Percentiles rank a stretch among this genome's conserved stretches.
phyloP scores from a whole-genome alignment of 2,329 filamentous ascomycete species.

The Cadophora sp. region DNA sequence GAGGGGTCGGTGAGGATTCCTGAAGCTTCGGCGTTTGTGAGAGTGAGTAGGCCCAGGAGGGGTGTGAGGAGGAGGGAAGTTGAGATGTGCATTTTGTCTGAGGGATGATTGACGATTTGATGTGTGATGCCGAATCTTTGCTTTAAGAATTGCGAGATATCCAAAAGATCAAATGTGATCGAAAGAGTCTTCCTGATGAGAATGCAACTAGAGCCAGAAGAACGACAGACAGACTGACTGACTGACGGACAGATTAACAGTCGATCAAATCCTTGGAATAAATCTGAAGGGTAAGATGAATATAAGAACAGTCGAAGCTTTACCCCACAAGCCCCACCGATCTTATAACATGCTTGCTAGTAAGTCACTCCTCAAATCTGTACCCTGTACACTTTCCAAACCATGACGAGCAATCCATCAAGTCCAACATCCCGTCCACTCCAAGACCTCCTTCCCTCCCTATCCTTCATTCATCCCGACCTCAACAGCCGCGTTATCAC shows the following conservation, averaged over 20 bases:
- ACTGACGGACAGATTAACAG: background rate
- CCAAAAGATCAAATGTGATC: no score
- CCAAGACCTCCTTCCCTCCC: no score
- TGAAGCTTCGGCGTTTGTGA: background rate
- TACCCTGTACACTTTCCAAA: background rate
- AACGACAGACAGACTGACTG: background rate
- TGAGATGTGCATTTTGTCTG: background rate
- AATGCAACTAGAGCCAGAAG: background rate
- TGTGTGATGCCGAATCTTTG: no score
- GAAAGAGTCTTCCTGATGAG: no score
- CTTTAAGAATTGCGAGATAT: no score
- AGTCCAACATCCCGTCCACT: background rate
- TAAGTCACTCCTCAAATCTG: background rate
- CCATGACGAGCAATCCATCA: no score
- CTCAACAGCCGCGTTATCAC: background rate
- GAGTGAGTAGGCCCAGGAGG: background rate
- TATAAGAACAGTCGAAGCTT: background rate
- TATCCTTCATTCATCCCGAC: background rate
- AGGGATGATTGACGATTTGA: no score
- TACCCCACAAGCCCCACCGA: background rate
- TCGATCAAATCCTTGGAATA: background rate
- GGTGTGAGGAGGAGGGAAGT: background rate
- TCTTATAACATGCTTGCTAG: background rate
- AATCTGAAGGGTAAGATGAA: background rate
- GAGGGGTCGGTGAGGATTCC: constrained; percentile 19